Percentiles rank a stretch among this genome's conserved stretches.
phyloP scores from a whole-genome alignment of 768 basidiomycete species.

The Porphyrellus cyaneotinctus region DNA sequence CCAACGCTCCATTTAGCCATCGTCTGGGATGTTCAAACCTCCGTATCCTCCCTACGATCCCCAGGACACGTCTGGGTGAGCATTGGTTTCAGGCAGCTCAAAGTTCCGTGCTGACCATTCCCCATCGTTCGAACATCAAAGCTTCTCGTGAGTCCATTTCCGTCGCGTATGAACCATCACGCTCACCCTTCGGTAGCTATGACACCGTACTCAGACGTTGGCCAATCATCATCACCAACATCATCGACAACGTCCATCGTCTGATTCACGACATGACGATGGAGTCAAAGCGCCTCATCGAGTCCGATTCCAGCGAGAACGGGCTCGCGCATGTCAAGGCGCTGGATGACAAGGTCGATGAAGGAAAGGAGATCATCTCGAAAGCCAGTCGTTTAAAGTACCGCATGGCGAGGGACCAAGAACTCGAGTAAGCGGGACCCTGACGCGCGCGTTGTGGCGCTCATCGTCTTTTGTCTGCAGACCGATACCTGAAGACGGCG shows the following conservation, averaged over 20 bases:
- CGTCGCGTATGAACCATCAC: too few species aligned
- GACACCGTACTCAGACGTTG: slow-evolving; percentile 77
- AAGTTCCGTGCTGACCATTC: not conserved
- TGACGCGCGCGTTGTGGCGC: not conserved
- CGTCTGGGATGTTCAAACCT: slow-evolving; percentile 38
- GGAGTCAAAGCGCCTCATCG: slow-evolving; percentile 26
- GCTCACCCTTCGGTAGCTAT: slow-evolving; percentile 44
- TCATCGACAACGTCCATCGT: slow-evolving; percentile 74
- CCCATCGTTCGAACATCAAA: slow-evolving; percentile 23
- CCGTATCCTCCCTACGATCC: slow-evolving; percentile 74
- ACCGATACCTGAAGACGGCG: slow-evolving; percentile 71
- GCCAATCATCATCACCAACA: slow-evolving; percentile 77
- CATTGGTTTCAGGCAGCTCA: not conserved
- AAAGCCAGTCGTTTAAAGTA: slow-evolving; percentile 78
- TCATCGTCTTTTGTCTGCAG: slow-evolving; percentile 34
- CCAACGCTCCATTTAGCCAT: not conserved
- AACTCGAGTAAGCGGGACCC: slow-evolving; percentile 52
- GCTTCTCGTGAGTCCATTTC: slow-evolving; percentile 55
- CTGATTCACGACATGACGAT: slow-evolving; percentile 60
- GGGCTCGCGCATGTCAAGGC: slow-evolving; percentile 17
- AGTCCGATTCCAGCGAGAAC: slow-evolving; percentile 1
- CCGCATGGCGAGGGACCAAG: slow-evolving; percentile 76
- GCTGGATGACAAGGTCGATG: slow-evolving; percentile 48
- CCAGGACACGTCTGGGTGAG: slow-evolving; percentile 60
- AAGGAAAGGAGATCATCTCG: slow-evolving; percentile 76